Conservation (phyloP, 805 yeast genomes). For the Lachancea fermentati region DNA sequence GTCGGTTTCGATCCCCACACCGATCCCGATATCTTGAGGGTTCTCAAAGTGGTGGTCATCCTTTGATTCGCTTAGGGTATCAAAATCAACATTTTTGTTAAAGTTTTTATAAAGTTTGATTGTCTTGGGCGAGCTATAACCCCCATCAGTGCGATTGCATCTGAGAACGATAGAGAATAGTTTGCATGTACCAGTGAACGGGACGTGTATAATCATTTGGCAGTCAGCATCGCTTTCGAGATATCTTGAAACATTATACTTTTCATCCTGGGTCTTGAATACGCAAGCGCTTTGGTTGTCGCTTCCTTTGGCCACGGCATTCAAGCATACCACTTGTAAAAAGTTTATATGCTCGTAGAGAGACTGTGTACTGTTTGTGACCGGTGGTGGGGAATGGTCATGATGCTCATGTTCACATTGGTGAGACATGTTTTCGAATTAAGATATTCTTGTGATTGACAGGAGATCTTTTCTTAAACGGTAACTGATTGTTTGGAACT, state of each 20-base stretch:
- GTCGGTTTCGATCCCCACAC: slow-evolving; percentile 24
- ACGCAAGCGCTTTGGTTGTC: slow-evolving; percentile 37
- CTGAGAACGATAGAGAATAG: slow-evolving; percentile 69
- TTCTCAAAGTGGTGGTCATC: slow-evolving; percentile 52
- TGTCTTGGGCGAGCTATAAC: slow-evolving; percentile 57
- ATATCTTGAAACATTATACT: slow-evolving; percentile 42
- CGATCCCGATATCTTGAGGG: slow-evolving; percentile 51
- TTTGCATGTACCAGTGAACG: slow-evolving; percentile 72
- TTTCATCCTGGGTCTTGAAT: slow-evolving; percentile 47
- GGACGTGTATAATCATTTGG: slow-evolving; percentile 71
- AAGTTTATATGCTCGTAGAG: slow-evolving; percentile 56
- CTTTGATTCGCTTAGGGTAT: slow-evolving; percentile 43
- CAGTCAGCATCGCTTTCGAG: slow-evolving; percentile 72
- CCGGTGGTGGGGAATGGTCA: slow-evolving; percentile 51
- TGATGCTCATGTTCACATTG: slow-evolving; percentile 33
- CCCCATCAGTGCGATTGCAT: slow-evolving; percentile 39
- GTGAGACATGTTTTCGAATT: slow-evolving; percentile 24
- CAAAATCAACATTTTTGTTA: slow-evolving; percentile 64
- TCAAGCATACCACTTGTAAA: slow-evolving; percentile 55
- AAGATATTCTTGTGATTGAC: not conserved
- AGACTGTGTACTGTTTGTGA: slow-evolving; percentile 67
- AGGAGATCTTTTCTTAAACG: no score
- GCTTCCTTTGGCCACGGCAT: slow-evolving; percentile 46
- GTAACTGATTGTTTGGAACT: no score
- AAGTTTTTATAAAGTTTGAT: slow-evolving; percentile 68